A percentile compares a stretch with the other conserved stretches of the same genome.
Conservation (phyloP, 192 early-diverging fungal species). For the Coemansia sp. region DNA sequence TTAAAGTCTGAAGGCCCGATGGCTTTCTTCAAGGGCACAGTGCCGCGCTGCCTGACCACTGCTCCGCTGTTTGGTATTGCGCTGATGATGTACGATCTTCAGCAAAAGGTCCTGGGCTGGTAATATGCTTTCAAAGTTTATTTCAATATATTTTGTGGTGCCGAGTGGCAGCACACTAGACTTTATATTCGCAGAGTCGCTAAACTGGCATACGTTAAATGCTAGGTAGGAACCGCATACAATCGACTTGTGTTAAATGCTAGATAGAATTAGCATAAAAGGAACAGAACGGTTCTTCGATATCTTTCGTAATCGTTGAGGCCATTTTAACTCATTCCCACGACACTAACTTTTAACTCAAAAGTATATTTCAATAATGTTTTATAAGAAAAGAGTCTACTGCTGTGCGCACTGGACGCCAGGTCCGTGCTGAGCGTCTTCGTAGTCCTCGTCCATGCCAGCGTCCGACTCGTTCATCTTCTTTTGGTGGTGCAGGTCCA, state of each 20-base stretch:
- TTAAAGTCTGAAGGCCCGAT: conserved; percentile 52
- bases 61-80: conserved; percentile 63
- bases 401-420: conserved; percentile 97
- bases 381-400: conserved; percentile 51
- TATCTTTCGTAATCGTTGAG: no score
- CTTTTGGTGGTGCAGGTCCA: conserved; percentile 73
- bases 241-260: no score
- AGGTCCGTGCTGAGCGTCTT: conserved; percentile 71
- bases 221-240: no score
- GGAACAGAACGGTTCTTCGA: no score
- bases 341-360: no score
- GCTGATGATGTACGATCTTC: conserved; percentile 67
- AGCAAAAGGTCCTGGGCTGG: conserved; percentile 58
- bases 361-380: neutral
- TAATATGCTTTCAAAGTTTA: conserved; percentile 11
- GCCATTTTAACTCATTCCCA: no score
- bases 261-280: conserved; percentile 6
- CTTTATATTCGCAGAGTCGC: no score
- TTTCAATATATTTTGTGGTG: no score
- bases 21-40: conserved; percentile 70
- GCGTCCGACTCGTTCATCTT: conserved; percentile 54
- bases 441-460: conserved; percentile 59
- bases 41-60: conserved; percentile 56
- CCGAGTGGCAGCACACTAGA: no score
- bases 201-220: no score